phyloP scores from a whole-genome alignment of 352 stramenopile species.

The Phytophthora chlamydospora region DNA sequence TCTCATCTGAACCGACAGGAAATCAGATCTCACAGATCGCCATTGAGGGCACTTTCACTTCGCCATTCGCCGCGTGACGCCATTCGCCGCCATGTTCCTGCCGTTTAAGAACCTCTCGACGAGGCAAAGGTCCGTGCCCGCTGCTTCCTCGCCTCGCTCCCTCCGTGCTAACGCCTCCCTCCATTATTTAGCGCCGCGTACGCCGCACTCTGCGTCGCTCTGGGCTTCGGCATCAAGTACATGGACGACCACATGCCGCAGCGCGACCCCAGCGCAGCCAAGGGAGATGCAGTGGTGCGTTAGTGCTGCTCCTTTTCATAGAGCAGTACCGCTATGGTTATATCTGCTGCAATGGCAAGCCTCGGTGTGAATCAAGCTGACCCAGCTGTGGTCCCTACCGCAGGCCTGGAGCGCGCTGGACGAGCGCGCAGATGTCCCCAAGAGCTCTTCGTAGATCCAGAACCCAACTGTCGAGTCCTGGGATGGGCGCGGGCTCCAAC shows the following conservation, averaged over 20 bases:
- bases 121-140: slow-evolving; percentile 53
- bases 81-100: slow-evolving; percentile 48
- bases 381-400: background rate
- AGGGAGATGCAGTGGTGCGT: slow-evolving; percentile 55
- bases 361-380: slow-evolving; percentile 17
- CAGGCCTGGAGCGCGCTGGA: slow-evolving; percentile 79
- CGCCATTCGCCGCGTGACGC: background rate
- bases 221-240: slow-evolving; percentile 73
- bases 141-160: background rate
- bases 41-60: too few relatives aligned
- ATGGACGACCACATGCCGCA: slow-evolving; percentile 68
- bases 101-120: slow-evolving; percentile 70
- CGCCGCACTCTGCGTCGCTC: slow-evolving; percentile 60
- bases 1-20: too few relatives aligned
- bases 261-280: slow-evolving; percentile 36
- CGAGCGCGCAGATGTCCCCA: slow-evolving; percentile 31
- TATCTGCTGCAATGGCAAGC: background rate
- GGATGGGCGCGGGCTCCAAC: background rate
- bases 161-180: background rate
- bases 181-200: slow-evolving; percentile 52
- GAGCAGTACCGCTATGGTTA: too few relatives aligned
- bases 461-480: background rate
- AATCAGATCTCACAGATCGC: too few relatives aligned
- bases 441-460: slow-evolving; percentile 5
- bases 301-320: too few relatives aligned